Base-by-base conservation (phyloP, 768 basidiomycete species). In the Auricularia cornea region DNA sequence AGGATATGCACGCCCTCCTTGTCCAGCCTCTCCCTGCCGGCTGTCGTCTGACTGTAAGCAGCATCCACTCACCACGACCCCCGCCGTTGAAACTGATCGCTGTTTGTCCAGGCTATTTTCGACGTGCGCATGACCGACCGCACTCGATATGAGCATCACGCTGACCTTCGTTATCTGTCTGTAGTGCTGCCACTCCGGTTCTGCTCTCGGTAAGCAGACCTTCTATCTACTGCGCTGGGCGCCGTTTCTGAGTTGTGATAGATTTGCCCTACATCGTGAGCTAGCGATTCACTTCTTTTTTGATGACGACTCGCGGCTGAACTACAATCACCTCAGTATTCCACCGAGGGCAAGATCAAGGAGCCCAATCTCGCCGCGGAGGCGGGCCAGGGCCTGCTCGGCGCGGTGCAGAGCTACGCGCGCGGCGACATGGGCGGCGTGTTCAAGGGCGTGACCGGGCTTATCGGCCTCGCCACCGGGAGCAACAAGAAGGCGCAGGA, bases 291-390 rank as follows among this genome's bases (percentile, higher is more conserved):
- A 35, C 35, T 35, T 35, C 14, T 35, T 35, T 33, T 11, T 20
- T 38, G 48, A 23, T 61, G 10, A 11, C 31, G 3, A 63, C 16
- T 29, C n/a, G 12, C 16, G 26, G 48, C 51, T 31, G 2, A 35
- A 48, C 48, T 12, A 26, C 41, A 26, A 8, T 23, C 32, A 32
- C 48, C 18, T 12, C 62, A 90, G 86, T 98, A 98, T 76, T 93
- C 93, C 26, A 96, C 94, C 6, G 93, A 98, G 76, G 94, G 94
- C 59, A 94, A 92, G 71, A 77, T 98, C 72, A 97, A 98, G 74
- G 94, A 97, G 72, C 94, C 95, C 35, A 95, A 97, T 71, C 76
- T 94, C 18, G 86, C 87, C 12, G 82, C 87, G 10, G 94, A 92
- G 71, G 94, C 95, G 3, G 94, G 94, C 0, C 85, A 91, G 70